Base-by-base conservation (phyloP, 176 grass and related monocot species). In the Metroxylon sagu region DNA sequence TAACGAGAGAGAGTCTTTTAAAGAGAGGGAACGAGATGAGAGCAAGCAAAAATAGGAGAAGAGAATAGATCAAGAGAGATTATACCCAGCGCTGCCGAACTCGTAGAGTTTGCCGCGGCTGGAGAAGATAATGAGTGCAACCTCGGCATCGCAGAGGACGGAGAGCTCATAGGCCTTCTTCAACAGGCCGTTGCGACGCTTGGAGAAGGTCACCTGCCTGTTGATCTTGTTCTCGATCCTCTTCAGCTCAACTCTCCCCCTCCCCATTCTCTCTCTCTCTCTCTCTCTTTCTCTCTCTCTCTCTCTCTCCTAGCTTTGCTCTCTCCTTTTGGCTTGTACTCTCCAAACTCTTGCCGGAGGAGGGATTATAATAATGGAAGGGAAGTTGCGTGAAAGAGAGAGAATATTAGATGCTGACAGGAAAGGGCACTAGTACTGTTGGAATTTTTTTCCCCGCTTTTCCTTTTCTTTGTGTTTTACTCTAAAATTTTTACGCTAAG, bases 171-270 rank as follows among this genome's bases (percentile, higher is more conserved):
- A 97, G 3, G 93, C 93, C 76, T 97, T 97, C 75, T 97, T 97
- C 48, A 97, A 78, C 17, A 97, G 79, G 23, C 93, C 93, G 62
- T 83, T 88, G 60, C 84, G 80, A 61, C 93, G 93, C 75, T 97
- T 97, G 62, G 86, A 88, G 72, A 97, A 97, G 75, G 93, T 97
- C 29, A 91, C 93, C 76, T 97, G 93, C 49, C 93, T 78, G 72
- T 85, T 97, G 71, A 83, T 97, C 81, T 86, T 80, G 84, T 97
- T 97, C 81, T 97, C 93, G 58, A 91, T 97, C 57, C 87, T 80
- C 78, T 97, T 97, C 69, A 97, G 76, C 81, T 97, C 87, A 39
- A 85, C 80, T 60, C 83, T 85, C 25, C 90, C 90, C 75, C 90
- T 77, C 74, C 82, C 90, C 90, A 95, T 95, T 49, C 52, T 57